Conservation (phyloP, 2,329 filamentous ascomycete genomes). For the Fusarium chaquense region DNA sequence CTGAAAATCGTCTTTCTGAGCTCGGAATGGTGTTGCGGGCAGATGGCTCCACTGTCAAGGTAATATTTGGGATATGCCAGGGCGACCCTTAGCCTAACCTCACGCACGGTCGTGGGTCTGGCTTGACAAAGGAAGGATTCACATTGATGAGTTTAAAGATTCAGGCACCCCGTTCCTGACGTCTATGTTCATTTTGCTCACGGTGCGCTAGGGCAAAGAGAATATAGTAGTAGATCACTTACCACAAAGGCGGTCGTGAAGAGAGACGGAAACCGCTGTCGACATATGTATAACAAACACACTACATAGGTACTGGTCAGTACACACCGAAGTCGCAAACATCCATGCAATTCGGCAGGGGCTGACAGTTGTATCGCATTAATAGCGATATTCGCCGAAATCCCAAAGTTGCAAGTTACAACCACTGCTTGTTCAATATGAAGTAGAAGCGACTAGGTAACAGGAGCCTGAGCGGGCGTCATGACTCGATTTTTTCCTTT, state of each 20-base stretch:
- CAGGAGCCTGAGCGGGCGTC: constrained; percentile 6
- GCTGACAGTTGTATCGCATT: background rate
- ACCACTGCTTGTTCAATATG: background rate
- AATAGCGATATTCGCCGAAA: background rate
- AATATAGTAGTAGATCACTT: constrained; percentile 18
- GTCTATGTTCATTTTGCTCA: constrained; percentile 27
- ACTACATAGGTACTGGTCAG: constrained; percentile 7
- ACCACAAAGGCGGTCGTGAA: constrained; percentile 19
- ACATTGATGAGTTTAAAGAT: constrained; percentile 21
- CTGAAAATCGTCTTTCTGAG: constrained; percentile 40
- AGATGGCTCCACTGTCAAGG: constrained; percentile 42
- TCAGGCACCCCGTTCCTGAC: constrained; percentile 28
- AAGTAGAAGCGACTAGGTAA: background rate
- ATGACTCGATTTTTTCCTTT: constrained; percentile 22
- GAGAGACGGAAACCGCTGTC: constrained; percentile 10
- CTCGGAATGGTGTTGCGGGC: constrained; percentile 42
- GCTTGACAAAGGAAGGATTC: constrained; percentile 21
- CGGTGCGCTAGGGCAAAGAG: constrained; percentile 6
- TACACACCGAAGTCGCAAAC: constrained; percentile 35
- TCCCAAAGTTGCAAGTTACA: background rate
- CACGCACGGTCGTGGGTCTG: constrained; percentile 41
- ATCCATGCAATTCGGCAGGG: constrained; percentile 7
- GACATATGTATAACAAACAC: constrained; percentile 12
- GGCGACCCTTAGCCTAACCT: constrained; percentile 37
- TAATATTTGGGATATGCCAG: constrained; percentile 39